Base-by-base conservation (phyloP, 768 basidiomycete species). In the Macrolepiota fuliginosa region DNA sequence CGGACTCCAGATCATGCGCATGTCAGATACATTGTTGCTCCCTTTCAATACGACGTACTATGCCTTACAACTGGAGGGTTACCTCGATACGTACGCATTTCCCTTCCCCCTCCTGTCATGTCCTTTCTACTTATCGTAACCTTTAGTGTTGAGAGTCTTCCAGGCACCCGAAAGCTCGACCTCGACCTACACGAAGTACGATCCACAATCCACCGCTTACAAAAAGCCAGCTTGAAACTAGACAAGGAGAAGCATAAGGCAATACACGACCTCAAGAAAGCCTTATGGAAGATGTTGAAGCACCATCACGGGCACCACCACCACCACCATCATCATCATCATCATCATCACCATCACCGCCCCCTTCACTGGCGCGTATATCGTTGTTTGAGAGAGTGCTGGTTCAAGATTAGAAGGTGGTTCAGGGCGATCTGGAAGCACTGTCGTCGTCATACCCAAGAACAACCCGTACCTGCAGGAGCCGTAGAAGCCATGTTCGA, bases 1-100 rank as follows among this genome's bases (percentile, higher is more conserved):
- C 10, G 90, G 90, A 50, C 72, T 90, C n/a, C 71, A 86, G 64
- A 71, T 79, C 5, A 77, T 91, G 19, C 79, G 87, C 19, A 64
- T 90, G 15, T 76, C 82, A 0, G 84, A 89, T 64, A 79, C 83
- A 22, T 76, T 88, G 54, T 70, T 90, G 22, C 70, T 92, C 6
- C 90, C 90, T 1, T 70, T 91, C 58, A 91, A 91, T 67, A 87
- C 88, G 15, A 90, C 89, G 0, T 86, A 90, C 54, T 91, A 91
- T 68, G 75, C 88, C 5, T 63, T 81, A 17, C 86, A 90, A 68
- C 74, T 91, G 15, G 73, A 76, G 47, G 72, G 76, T 17, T 90
- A 91, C 67, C 76, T 88, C 10, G 76, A 80, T 37, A 79, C 75
- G 88, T 89, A 64, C 66, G 80, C 54, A 50, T 39, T 36, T 29